Evolutionary conservation across 2,329 filamentous ascomycete species (phyloP).

Genomic region (Fusarium protoensiforme): DNA sequence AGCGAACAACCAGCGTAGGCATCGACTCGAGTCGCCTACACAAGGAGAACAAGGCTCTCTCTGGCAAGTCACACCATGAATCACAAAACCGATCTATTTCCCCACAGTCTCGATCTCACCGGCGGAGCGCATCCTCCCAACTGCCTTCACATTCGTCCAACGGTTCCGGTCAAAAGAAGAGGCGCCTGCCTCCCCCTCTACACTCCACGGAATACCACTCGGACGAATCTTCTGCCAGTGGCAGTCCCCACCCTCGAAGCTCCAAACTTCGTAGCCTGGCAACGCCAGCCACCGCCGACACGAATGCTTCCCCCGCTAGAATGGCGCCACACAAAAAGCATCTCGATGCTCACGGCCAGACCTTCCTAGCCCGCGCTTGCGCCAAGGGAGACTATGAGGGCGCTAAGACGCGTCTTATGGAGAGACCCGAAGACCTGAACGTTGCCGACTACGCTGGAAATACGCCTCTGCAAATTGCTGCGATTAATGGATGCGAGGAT

Average conservation of each 20-base stretch:
- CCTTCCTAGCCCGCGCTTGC: constrained; percentile 88
- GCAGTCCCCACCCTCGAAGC: constrained; percentile 68
- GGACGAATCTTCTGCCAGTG: constrained; percentile 72
- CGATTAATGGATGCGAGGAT: constrained; percentile 85
- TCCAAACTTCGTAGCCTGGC: constrained; percentile 67
- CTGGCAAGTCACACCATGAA: constrained; percentile 48
- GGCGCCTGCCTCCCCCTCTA: constrained; percentile 69
- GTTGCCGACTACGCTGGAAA: constrained; percentile 95
- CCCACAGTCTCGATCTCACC: constrained; percentile 67
- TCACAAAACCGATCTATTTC: constrained; percentile 64
- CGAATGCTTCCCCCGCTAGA: constrained; percentile 74
- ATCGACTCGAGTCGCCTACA: constrained; percentile 47
- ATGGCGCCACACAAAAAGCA: constrained; percentile 83
- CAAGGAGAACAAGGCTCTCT: constrained; percentile 48
- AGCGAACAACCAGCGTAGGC: constrained; percentile 60
- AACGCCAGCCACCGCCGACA: constrained; percentile 66
- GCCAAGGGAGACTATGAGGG: constrained; percentile 84
- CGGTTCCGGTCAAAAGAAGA: constrained; percentile 69
- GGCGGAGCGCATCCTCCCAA: constrained; percentile 73
- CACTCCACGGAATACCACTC: constrained; percentile 74
- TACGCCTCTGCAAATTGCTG: constrained; percentile 92
- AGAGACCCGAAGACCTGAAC: constrained; percentile 89
- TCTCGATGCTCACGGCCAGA: constrained; percentile 92
- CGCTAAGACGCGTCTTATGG: constrained; percentile 78
- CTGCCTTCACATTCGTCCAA: constrained; percentile 65